Evolutionary conservation across 176 grass and related monocot species (phyloP).

Genomic region (Musa itinerans): DNA sequence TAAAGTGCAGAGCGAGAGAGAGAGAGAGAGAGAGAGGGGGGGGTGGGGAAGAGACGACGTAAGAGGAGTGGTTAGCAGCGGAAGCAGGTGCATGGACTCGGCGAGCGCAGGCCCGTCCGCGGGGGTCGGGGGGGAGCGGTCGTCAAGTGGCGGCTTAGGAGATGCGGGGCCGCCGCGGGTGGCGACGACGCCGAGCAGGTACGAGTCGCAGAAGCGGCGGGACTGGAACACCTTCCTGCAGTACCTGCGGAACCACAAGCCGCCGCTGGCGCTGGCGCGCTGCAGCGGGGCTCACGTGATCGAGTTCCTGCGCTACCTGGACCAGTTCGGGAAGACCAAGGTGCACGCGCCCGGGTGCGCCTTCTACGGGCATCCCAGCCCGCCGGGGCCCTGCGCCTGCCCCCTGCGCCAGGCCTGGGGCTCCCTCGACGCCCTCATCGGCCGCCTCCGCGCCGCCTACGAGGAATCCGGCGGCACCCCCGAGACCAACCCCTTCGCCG

Average conservation of each 20-base stretch:
- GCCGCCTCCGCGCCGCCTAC: conserved; percentile 80
- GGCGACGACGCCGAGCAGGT: conserved; percentile 46
- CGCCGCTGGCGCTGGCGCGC: conserved; percentile 80
- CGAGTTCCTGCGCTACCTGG: conserved; percentile 85
- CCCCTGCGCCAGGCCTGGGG: conserved; percentile 91
- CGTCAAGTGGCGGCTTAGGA: too few species aligned
- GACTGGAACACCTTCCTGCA: conserved; percentile 99
- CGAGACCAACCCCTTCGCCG: conserved; percentile 88
- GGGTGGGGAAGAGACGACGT: too few species aligned
- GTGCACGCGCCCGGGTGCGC: conserved; percentile 57
- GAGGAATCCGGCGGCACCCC: conserved; percentile 89
- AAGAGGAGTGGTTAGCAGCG: too few species aligned
- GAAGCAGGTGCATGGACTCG: too few species aligned
- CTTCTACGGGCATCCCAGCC: conserved; percentile 75
- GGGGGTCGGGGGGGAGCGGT: too few species aligned
- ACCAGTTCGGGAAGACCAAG: conserved; percentile 99
- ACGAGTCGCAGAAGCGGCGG: conserved; percentile 92
- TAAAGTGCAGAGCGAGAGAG: too few species aligned
- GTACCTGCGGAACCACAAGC: conserved; percentile 94
- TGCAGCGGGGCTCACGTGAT: conserved; percentile 98
- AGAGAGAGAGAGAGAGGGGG: too few species aligned
- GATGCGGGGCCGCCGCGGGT: conserved; percentile 8
- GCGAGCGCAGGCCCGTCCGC: too few species aligned
- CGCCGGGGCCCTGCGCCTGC: conserved; percentile 72
- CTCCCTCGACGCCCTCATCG: conserved; percentile 94